These are phyloP conservation scores for Populus tomentosa DNA, from an alignment of 441 rosid genomes.

Conservation along the genomic window DNA sequence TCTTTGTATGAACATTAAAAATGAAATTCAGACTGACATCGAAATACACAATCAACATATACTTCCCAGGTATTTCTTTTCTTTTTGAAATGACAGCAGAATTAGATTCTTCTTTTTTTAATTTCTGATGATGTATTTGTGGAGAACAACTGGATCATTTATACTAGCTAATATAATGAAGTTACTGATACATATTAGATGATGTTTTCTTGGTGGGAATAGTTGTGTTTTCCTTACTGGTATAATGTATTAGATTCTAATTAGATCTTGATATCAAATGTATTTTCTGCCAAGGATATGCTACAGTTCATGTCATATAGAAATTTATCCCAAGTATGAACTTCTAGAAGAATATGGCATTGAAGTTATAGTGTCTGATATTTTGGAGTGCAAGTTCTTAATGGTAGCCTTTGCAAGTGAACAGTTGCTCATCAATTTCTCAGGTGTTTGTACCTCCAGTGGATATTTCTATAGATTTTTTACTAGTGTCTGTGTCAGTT, in stretches of 20 bases:
- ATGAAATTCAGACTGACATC: conserved; percentile 82
- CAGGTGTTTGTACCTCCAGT: not conserved
- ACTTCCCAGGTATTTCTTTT: conserved; percentile 70
- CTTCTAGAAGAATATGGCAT: not conserved
- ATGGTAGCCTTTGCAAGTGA: too few relatives aligned
- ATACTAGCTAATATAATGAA: not conserved
- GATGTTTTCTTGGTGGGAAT: not conserved
- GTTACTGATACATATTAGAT: not conserved
- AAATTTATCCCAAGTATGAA: too few relatives aligned
- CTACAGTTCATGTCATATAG: too few relatives aligned
- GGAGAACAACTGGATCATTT: not conserved
- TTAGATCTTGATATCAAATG: not conserved
- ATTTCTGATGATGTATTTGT: not conserved
- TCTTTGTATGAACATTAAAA: conserved; percentile 72
- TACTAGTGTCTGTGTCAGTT: not conserved
- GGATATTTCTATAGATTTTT: not conserved
- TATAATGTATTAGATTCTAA: not conserved
- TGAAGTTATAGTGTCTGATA: not conserved
- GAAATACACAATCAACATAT: conserved; percentile 89
- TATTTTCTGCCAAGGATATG: not conserved
- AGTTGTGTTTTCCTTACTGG: not conserved
- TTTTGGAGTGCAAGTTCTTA: not conserved
- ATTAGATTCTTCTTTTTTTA: not conserved
- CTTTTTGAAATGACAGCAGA: not conserved
- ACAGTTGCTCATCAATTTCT: not conserved